These are phyloP conservation scores for Schizochytrium sp. DNA, from an alignment of 108 stramenopile genomes.

Conservation along the genomic window DNA sequence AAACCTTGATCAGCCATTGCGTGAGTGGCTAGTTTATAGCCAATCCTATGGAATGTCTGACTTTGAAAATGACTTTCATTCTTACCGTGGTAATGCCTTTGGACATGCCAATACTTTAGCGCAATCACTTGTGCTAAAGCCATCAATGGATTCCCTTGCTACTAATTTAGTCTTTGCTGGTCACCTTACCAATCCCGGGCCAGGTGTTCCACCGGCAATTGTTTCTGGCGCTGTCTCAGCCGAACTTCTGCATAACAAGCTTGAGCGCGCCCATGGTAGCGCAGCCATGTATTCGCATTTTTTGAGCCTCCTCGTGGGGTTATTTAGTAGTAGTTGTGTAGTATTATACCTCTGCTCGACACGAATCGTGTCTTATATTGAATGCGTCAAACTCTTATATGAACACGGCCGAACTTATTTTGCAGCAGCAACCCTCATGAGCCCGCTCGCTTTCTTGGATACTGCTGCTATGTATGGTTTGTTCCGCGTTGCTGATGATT, in stretches of 20 bases:
- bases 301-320: neutral
- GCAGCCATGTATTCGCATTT: neutral
- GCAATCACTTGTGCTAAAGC: constrained; percentile 57
- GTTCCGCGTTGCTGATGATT: constrained; percentile 40
- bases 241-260: constrained; percentile 8
- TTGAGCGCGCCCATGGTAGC: neutral
- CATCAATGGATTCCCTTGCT: constrained; percentile 7
- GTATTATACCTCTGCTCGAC: neutral
- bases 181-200: constrained; percentile 45
- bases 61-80: constrained; percentile 38
- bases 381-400: neutral
- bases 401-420: constrained; percentile 50
- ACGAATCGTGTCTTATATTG: neutral
- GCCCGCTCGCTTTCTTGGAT: neutral
- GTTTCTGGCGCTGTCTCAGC: constrained; percentile 46
- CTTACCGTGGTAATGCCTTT: constrained; percentile 29
- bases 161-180: constrained; percentile 51
- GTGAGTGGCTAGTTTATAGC: constrained; percentile 36
- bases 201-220: constrained; percentile 46
- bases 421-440: constrained; percentile 56
- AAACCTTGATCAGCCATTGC: neutral
- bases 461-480: constrained; percentile 58
- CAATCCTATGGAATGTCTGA: constrained; percentile 33
- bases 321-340: neutral
- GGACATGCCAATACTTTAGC: constrained; percentile 35